Evolutionary conservation across 495 filamentous ascomycete genomes (phyloP).

Genomic region (Aspergillus haitiensis): DNA sequence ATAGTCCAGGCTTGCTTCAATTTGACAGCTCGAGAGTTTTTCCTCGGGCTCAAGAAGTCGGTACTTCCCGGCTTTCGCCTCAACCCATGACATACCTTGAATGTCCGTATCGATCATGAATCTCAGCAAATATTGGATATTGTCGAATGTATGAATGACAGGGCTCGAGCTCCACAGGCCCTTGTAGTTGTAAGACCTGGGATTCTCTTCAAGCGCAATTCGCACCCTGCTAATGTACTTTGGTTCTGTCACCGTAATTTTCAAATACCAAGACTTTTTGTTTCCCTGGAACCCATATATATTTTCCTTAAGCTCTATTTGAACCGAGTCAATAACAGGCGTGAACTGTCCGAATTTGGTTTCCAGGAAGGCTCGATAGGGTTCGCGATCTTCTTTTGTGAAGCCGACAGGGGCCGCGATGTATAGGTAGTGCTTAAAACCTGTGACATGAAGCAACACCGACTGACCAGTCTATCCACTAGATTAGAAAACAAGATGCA

Average conservation of each 20-base stretch:
- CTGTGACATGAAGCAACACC: slow-evolving; percentile 90
- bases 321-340: slow-evolving; percentile 67
- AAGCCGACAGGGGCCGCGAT: slow-evolving; percentile 86
- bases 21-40: slow-evolving; percentile 87
- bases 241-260: slow-evolving; percentile 87
- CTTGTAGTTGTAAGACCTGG: slow-evolving; percentile 73
- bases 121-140: slow-evolving; percentile 87
- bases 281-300: slow-evolving; percentile 93
- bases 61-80: slow-evolving; percentile 75
- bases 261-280: slow-evolving; percentile 85
- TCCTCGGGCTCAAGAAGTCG: slow-evolving; percentile 57
- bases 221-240: slow-evolving; percentile 75
- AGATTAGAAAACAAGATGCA: slow-evolving; percentile 12
- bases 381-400: slow-evolving; percentile 68
- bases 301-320: slow-evolving; percentile 80
- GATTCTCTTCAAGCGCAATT: slow-evolving; percentile 65
- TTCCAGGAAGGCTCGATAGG: slow-evolving; percentile 77
- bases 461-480: slow-evolving; percentile 72
- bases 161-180: slow-evolving; percentile 79
- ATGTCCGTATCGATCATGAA: slow-evolving; percentile 98
- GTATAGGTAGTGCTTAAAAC: slow-evolving; percentile 96
- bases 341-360: slow-evolving; percentile 62
- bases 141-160: slow-evolving; percentile 85
- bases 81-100: slow-evolving; percentile 96
- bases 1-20: slow-evolving; percentile 84